Evolutionary conservation across 2,329 filamentous ascomycete genomes (phyloP).

Genomic region (Macrophomina tecta): DNA sequence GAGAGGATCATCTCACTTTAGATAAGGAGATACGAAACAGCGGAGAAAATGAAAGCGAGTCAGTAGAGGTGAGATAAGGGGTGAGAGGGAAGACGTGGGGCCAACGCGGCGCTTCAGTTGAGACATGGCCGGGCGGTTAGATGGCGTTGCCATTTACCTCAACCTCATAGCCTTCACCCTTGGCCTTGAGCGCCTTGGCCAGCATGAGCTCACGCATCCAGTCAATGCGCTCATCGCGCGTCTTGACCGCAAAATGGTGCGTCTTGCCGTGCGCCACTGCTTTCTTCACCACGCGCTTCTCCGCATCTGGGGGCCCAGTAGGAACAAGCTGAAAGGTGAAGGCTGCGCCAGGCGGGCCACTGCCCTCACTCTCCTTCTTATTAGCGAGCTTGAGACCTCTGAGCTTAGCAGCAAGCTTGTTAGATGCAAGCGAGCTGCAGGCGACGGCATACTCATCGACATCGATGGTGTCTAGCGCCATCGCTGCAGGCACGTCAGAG

Average conservation of each 20-base stretch:
- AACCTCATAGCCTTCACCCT: conserved; percentile 81
- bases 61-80: not conserved
- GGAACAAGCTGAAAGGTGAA: conserved; percentile 83
- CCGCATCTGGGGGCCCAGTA: conserved; percentile 50
- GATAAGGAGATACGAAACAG: not conserved
- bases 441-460: conserved; percentile 89
- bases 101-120: conserved; percentile 5
- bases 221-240: conserved; percentile 88
- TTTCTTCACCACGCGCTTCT: conserved; percentile 43
- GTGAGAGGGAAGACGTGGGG: conserved; percentile 4
- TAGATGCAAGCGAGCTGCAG: conserved; percentile 77
- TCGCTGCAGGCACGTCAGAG: conserved; percentile 58
- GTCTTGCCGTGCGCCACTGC: conserved; percentile 71
- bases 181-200: conserved; percentile 83
- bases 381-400: conserved; percentile 71
- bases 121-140: conserved; percentile 25
- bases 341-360: conserved; percentile 60
- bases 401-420: conserved; percentile 86
- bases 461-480: conserved; percentile 80
- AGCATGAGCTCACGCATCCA: conserved; percentile 97
- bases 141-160: conserved; percentile 69
- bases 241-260: conserved; percentile 91
- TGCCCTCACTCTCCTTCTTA: conserved; percentile 61
- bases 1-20: not conserved
- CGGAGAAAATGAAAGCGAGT: conserved; percentile 6